Conservation (phyloP, 1,284 basidiomycete species). For the Caloboletus inedulis region DNA sequence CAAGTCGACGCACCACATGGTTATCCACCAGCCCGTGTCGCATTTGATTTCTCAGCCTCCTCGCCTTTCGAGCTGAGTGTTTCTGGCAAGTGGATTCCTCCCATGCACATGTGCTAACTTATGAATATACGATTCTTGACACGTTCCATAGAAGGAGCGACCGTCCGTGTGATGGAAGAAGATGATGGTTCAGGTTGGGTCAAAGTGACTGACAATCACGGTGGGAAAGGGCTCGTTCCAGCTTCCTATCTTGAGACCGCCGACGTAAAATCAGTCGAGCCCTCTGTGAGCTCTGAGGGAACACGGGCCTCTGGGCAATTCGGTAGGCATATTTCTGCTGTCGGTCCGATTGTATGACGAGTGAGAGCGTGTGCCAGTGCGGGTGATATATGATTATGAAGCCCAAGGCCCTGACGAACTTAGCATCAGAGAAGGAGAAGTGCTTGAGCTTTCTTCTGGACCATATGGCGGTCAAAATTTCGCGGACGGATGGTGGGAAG, state of each 20-base stretch:
- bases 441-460: conserved; percentile 61
- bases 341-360: conserved; percentile 5
- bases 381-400: conserved; percentile 66
- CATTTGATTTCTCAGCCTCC: conserved; percentile 68
- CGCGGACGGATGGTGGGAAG: conserved; percentile 83
- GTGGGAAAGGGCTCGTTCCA: conserved; percentile 70
- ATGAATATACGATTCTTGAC: conserved; percentile 16
- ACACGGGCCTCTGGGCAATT: conserved; percentile 41
- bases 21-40: conserved; percentile 52
- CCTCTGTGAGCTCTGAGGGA: conserved; percentile 13
- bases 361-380: conserved; percentile 44
- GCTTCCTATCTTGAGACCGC: conserved; percentile 65
- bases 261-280: conserved; percentile 23
- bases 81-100: conserved; percentile 44
- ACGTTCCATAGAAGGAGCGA: conserved; percentile 48
- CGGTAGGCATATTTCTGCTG: conserved; percentile 38
- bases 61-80: conserved; percentile 74
- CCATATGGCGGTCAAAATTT: conserved; percentile 59
- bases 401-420: conserved; percentile 70
- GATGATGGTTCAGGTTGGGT: conserved; percentile 86
- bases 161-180: conserved; percentile 62
- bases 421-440: conserved; percentile 56
- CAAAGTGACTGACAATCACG: conserved; percentile 60
- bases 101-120: conserved; percentile 1
- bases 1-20: conserved; percentile 37